Conservation (phyloP, 2,329 filamentous ascomycete genomes). For the Exserohilum turcica region DNA sequence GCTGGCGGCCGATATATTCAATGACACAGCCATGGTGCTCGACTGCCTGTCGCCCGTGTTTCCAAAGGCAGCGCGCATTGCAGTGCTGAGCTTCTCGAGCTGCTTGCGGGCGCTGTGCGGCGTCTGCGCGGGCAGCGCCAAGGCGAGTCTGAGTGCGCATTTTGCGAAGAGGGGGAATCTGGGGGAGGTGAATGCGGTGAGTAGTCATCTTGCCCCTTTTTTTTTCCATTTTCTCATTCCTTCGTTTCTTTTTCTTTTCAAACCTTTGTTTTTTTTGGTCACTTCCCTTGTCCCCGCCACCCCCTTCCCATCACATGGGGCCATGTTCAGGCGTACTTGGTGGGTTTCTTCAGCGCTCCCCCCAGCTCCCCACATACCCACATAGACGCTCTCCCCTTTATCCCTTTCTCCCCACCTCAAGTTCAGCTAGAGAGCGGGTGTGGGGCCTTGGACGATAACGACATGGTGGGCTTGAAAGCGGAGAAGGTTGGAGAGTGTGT, state of each 20-base stretch:
- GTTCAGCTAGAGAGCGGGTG: no score
- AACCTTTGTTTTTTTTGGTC: background rate
- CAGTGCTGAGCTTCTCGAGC: conserved; percentile 62
- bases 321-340: no score
- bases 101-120: conserved; percentile 75
- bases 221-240: background rate
- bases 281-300: background rate
- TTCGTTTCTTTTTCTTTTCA: background rate
- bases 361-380: no score
- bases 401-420: no score
- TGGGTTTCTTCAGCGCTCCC: no score
- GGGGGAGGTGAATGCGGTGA: conserved; percentile 84
- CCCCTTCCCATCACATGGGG: background rate
- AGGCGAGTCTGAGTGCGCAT: conserved; percentile 88
- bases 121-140: conserved; percentile 86
- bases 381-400: no score
- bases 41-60: conserved; percentile 80
- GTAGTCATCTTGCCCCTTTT: conserved; percentile 29
- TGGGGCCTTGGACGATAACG: no score
- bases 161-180: conserved; percentile 88
- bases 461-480: background rate
- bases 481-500: background rate
- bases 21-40: conserved; percentile 84
- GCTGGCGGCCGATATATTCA: conserved; percentile 85
- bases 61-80: conserved; percentile 62